These are phyloP conservation scores for Evernia prunastri DNA, from an alignment of 495 filamentous ascomycete species.

Conservation along the genomic window DNA sequence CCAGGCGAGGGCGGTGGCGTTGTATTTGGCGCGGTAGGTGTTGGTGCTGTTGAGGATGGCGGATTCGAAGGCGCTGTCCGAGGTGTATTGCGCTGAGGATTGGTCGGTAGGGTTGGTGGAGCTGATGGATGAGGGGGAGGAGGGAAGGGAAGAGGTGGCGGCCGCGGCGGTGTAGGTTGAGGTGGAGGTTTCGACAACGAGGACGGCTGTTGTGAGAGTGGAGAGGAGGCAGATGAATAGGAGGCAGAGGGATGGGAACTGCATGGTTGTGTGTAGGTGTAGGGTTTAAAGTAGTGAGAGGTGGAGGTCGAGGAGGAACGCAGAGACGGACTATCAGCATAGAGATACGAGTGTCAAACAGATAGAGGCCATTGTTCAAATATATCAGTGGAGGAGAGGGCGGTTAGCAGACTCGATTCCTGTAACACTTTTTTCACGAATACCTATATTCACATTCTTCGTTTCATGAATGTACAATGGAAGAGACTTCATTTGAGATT, in stretches of 20 bases:
- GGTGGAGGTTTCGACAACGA: constrained; percentile 13
- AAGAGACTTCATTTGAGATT: neutral
- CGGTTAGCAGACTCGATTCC: neutral
- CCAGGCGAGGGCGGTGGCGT: constrained; percentile 56
- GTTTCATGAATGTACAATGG: neutral
- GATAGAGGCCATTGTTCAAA: neutral
- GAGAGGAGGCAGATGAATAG: neutral
- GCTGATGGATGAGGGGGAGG: neutral
- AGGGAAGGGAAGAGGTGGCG: neutral
- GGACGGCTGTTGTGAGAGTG: constrained; percentile 4
- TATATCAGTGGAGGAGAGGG: neutral
- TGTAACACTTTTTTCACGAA: neutral
- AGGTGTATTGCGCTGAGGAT: constrained; percentile 43
- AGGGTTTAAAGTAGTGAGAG: neutral
- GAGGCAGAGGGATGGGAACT: neutral
- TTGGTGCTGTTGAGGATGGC: constrained; percentile 62
- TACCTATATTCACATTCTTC: neutral
- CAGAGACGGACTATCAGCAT: neutral
- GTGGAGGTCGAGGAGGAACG: neutral
- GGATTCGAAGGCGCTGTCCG: constrained; percentile 44
- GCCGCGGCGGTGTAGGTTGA: constrained; percentile 5
- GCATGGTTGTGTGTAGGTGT: neutral
- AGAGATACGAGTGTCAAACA: neutral
- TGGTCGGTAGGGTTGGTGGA: constrained; percentile 22
- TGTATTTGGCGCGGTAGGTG: constrained; percentile 57